phyloP scores from a whole-genome alignment of 1,139 yeast species.

The Hyphopichia khmerensis region DNA sequence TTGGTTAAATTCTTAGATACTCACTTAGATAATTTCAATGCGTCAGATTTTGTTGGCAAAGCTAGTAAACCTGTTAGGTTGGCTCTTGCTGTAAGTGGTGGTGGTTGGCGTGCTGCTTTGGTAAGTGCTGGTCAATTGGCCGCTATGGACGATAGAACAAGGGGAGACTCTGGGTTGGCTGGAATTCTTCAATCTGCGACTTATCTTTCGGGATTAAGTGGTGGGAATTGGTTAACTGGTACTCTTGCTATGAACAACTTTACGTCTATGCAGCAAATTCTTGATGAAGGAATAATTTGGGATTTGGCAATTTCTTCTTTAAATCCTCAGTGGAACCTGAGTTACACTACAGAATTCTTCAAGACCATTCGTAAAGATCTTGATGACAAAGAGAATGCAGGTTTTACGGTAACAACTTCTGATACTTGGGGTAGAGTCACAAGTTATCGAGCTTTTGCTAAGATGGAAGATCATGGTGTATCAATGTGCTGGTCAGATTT shows the following conservation, averaged over 20 bases:
- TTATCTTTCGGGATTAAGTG: conserved; percentile 77
- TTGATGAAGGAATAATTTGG: conserved; percentile 58
- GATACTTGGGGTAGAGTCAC: conserved; percentile 93
- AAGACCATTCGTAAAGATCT: conserved; percentile 52
- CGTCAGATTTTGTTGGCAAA: conserved; percentile 44
- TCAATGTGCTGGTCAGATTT: conserved; percentile 67
- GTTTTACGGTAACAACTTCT: conserved; percentile 74
- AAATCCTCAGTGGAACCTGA: conserved; percentile 65
- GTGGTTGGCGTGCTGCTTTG: conserved; percentile 49
- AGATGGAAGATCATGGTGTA: conserved; percentile 55
- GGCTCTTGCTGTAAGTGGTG: conserved; percentile 47
- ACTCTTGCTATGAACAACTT: conserved; percentile 76
- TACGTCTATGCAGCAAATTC: conserved; percentile 66
- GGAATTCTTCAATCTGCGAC: conserved; percentile 75
- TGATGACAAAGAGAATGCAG: conserved; percentile 66
- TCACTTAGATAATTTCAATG: conserved; percentile 63
- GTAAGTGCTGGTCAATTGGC: conserved; percentile 45
- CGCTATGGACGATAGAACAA: conserved; percentile 32
- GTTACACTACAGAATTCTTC: conserved; percentile 60
- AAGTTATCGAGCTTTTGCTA: conserved; percentile 71
- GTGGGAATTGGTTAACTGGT: conserved; percentile 86
- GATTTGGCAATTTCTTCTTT: conserved; percentile 63
- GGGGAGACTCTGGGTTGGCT: conserved; percentile 57
- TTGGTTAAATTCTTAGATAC: conserved; percentile 59
- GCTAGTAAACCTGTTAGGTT: conserved; percentile 25